Percentiles rank a stretch among this genome's conserved stretches.
phyloP scores from a whole-genome alignment of 2,329 filamentous ascomycete genomes.

The Epichloe scottii region DNA sequence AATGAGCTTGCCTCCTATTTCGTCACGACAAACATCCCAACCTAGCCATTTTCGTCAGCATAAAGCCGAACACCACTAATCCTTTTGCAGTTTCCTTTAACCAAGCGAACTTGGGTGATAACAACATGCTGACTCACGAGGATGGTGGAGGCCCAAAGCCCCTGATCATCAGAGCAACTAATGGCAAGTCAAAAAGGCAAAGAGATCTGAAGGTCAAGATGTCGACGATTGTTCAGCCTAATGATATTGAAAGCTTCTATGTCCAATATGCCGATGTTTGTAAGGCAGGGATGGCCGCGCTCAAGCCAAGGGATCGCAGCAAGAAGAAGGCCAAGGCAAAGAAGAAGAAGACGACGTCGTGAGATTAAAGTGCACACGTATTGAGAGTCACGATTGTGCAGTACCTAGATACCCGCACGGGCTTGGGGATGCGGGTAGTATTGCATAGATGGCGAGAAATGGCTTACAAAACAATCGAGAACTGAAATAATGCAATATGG shows the following conservation, averaged over 20 bases:
- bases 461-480: background rate
- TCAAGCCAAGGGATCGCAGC: constrained; percentile 90
- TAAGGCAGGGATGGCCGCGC: constrained; percentile 71
- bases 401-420: background rate
- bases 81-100: background rate
- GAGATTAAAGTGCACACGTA: constrained; percentile 31
- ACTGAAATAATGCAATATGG: no score
- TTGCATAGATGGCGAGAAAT: background rate
- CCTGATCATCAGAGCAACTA: constrained; percentile 71
- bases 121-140: constrained; percentile 47
- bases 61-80: background rate
- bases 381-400: background rate
- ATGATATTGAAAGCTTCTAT: constrained; percentile 71
- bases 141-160: constrained; percentile 48
- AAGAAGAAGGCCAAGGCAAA: constrained; percentile 73
- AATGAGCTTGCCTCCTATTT: constrained; percentile 19
- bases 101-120: constrained; percentile 11
- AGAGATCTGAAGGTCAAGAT: constrained; percentile 55
- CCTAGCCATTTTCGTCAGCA: constrained; percentile 13
- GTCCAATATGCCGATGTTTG: constrained; percentile 77
- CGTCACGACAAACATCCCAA: constrained; percentile 31
- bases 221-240: constrained; percentile 68
- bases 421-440: background rate
- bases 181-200: constrained; percentile 55
- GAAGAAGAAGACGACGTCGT: constrained; percentile 43